These are phyloP conservation scores for Chenopodium berlandieri DNA, from an alignment of 148 eudicot species.

Conservation along the genomic window DNA sequence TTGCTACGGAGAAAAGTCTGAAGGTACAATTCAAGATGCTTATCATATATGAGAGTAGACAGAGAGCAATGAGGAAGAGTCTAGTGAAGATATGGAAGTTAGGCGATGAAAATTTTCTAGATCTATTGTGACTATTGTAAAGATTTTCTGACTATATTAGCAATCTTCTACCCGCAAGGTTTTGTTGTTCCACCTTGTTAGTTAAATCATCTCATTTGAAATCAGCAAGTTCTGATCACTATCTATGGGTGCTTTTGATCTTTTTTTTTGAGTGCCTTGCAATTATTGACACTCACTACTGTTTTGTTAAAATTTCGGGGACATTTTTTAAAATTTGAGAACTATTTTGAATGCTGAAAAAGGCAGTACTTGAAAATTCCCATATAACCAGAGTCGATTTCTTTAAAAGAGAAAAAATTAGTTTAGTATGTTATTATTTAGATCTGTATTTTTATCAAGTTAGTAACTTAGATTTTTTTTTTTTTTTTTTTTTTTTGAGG, in stretches of 20 bases:
- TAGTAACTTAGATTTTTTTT: too few relatives aligned
- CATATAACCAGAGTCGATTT: background rate
- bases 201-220: background rate
- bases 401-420: too few relatives aligned
- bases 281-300: background rate
- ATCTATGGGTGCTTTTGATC: background rate
- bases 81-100: too few relatives aligned
- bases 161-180: background rate
- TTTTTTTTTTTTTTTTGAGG: too few relatives aligned
- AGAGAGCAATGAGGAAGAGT: too few relatives aligned
- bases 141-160: background rate
- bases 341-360: background rate
- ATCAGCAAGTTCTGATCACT: too few relatives aligned
- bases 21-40: too few relatives aligned
- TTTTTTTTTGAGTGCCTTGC: background rate
- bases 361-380: background rate
- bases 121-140: background rate
- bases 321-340: too few relatives aligned
- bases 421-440: too few relatives aligned
- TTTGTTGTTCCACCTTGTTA: background rate
- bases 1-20: too few relatives aligned
- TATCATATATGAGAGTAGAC: too few relatives aligned
- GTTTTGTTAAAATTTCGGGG: background rate
- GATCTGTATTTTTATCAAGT: too few relatives aligned
- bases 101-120: background rate